phyloP scores from a whole-genome alignment of 352 stramenopile species.

The Peronospora farinosa region DNA sequence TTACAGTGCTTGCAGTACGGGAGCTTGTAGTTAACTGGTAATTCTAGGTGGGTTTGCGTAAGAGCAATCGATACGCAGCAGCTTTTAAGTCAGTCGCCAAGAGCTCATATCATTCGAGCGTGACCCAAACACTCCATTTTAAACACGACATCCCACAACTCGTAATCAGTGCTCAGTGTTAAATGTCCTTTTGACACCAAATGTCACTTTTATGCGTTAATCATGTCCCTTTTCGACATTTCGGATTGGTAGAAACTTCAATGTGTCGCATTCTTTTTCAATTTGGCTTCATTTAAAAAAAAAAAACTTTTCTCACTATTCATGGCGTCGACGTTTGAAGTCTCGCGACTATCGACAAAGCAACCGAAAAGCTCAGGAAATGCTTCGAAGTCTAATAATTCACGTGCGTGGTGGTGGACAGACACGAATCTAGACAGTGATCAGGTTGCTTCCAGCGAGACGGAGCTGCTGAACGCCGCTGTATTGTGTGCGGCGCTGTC shows the following conservation, averaged over 20 bases:
- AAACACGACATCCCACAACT: slow-evolving; percentile 53
- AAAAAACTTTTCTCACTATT: not conserved
- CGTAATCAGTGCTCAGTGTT: slow-evolving; percentile 22
- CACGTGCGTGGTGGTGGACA: slow-evolving; percentile 44
- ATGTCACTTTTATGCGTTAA: too few species aligned
- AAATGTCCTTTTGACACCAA: too few species aligned
- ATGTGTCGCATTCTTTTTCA: slow-evolving; percentile 16
- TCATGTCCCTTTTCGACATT: not conserved
- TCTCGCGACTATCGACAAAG: slow-evolving; percentile 11
- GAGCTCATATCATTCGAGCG: not conserved
- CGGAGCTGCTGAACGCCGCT: slow-evolving; percentile 62
- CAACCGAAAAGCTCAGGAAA: slow-evolving; percentile 2
- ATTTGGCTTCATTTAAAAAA: not conserved
- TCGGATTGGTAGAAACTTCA: slow-evolving; percentile 15
- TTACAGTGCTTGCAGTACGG: slow-evolving; percentile 90
- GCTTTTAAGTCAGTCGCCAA: not conserved
- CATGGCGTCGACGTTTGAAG: slow-evolving; percentile 14
- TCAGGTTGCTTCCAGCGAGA: slow-evolving; percentile 49
- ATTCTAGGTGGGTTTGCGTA: slow-evolving; percentile 98
- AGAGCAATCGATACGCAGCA: slow-evolving; percentile 51
- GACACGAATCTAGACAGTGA: slow-evolving; percentile 11
- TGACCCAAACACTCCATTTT: slow-evolving; percentile 49
- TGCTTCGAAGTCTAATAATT: not conserved
- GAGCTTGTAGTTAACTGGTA: slow-evolving; percentile 97
- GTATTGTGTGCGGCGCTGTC: slow-evolving; percentile 66